Evolutionary conservation across 345 rosid species (phyloP), one percentile per base, ranked within the genome.

Genomic region (Murraya koenigii): DNA sequence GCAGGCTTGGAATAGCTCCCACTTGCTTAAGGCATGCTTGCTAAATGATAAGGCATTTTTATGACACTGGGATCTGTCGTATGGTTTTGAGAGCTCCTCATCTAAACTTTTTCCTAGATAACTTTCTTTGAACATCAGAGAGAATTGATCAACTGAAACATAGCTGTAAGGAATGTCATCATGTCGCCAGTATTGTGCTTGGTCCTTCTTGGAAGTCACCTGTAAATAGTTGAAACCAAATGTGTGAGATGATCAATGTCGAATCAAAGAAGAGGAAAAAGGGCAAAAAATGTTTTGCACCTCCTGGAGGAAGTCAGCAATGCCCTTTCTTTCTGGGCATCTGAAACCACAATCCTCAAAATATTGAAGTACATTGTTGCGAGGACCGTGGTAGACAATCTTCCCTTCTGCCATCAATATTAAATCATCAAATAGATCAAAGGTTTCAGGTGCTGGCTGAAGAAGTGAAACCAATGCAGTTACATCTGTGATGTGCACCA

Each of bases 361-460:
- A 79, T 84, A 87, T 25, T 83, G 81, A 32, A 87, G 84, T 47
- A 82, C 81, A 6, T 79, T 8, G 61, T 70, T 78, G 33, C 88
- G 41, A 22, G 91, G 92, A 30, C 85, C 92, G 38, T 87, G 89
- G 44, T 89, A 90, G 9, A 86, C 77, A 14, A 89, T 84, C 66
- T 86, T 84, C 33, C 92, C 91, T 70, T 89, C 90, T 6, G 89
- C 85, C 82, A 88, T 82, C 68, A 90, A 82, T 71, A 90, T 77
- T 36, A 89, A 73, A 80, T 90, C 90, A 58, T 90, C 90, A 3
- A 89, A 89, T 20, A 89, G 87, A 78, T 90, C 84, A 65, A 84
- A 90, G 0, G 88, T 90, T 66, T 88, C 94, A 0, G 91, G 89
- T 69, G 90, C 86, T 44, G 91, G 91, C 65, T 90, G 94, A 79